Percentiles rank a stretch among this genome's conserved stretches.
Conservation (phyloP, 2,329 filamentous ascomycete species). For the Huntiella decipiens region DNA sequence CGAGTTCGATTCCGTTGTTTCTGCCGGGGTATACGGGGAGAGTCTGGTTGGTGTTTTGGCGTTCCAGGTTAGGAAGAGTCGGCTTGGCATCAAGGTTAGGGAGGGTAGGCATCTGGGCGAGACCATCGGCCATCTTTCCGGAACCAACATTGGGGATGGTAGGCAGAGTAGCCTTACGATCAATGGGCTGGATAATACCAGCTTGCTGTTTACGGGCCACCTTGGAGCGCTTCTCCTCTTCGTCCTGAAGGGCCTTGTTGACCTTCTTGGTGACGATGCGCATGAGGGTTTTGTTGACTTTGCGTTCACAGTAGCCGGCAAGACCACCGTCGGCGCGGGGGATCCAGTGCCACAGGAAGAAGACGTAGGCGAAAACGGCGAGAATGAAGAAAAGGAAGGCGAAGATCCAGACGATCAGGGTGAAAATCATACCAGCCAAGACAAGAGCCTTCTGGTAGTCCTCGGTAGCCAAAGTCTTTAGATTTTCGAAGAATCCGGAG, state of each 20-base stretch:
- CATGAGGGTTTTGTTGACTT: slow-evolving; percentile 71
- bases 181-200: slow-evolving; percentile 28
- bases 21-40: slow-evolving; percentile 44
- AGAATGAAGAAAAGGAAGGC: slow-evolving; percentile 56
- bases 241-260: slow-evolving; percentile 69
- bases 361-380: slow-evolving; percentile 59
- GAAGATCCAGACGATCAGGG: slow-evolving; percentile 73
- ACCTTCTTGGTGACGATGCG: slow-evolving; percentile 74
- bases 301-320: slow-evolving; percentile 71
- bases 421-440: slow-evolving; percentile 82
- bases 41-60: slow-evolving; percentile 37
- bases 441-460: slow-evolving; percentile 67
- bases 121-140: slow-evolving; percentile 26
- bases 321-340: slow-evolving; percentile 64
- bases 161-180: slow-evolving; percentile 45
- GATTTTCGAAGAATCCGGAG: slow-evolving; percentile 65
- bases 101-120: slow-evolving; percentile 37
- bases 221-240: slow-evolving; percentile 41
- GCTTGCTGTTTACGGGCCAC: slow-evolving; percentile 32
- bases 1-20: slow-evolving; percentile 35
- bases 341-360: slow-evolving; percentile 87
- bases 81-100: slow-evolving; percentile 22
- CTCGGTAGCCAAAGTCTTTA: slow-evolving; percentile 50
- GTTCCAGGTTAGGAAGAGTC: slow-evolving; percentile 21
- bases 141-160: slow-evolving; percentile 28